phyloP scores from a whole-genome alignment of 352 stramenopile species.

The Phytopythium litorale region DNA sequence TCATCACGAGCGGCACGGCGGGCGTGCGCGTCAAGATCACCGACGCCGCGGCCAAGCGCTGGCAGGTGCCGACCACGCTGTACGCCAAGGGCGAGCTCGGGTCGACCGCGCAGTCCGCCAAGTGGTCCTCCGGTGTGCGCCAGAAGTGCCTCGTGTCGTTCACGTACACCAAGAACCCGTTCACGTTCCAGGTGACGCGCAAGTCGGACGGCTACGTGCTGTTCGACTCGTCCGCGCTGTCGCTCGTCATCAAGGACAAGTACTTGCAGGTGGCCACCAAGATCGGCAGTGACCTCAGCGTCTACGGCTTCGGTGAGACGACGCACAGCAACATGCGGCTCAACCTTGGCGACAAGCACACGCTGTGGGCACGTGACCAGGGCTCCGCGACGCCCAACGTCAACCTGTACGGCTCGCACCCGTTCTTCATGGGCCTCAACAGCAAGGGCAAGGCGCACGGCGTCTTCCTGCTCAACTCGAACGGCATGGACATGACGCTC shows the following conservation, averaged over 20 bases:
- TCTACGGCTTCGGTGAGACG: constrained; percentile 40
- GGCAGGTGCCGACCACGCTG: constrained; percentile 21
- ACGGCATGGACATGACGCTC: constrained; percentile 64
- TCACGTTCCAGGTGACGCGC: constrained; percentile 33
- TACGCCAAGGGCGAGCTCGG: constrained; percentile 19
- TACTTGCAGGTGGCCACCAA: constrained; percentile 33
- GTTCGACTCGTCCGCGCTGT: constrained; percentile 35
- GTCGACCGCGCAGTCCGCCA: constrained; percentile 1
- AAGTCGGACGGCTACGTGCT: constrained; percentile 34
- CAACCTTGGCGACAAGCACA: constrained; percentile 42
- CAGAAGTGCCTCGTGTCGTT: constrained; percentile 12
- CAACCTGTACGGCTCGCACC: constrained; percentile 61
- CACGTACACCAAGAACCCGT: constrained; percentile 34
- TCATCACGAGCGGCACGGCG: constrained; percentile 15
- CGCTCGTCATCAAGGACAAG: constrained; percentile 37
- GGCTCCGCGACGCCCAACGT: constrained; percentile 18
- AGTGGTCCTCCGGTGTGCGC: constrained; percentile 1
- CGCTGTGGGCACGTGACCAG: constrained; percentile 42
- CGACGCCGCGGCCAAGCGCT: constrained; percentile 16
- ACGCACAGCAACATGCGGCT: constrained; percentile 33
- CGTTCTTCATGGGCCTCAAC: constrained; percentile 55
- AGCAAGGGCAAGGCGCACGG: constrained; percentile 35
- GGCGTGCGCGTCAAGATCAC: constrained; percentile 22
- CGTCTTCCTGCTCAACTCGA: constrained; percentile 53
- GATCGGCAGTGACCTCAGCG: constrained; percentile 18